These are phyloP conservation scores for Davidsoniella eucalypti DNA, from an alignment of 2,329 filamentous ascomycete genomes.

Conservation along the genomic window DNA sequence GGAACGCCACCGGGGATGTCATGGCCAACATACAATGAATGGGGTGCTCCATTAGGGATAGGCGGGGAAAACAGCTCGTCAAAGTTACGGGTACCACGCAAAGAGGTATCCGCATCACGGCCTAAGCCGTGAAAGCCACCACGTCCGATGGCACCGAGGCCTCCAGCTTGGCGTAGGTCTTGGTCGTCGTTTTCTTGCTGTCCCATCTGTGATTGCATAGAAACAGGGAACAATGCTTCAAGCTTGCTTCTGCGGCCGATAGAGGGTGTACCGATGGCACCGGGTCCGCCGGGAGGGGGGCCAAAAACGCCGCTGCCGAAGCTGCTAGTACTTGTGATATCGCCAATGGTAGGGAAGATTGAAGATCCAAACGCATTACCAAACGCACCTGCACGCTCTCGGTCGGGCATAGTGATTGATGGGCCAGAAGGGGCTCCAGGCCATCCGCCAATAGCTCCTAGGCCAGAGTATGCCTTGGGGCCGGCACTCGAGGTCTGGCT, in stretches of 20 bases:
- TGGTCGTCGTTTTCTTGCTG: constrained; percentile 51
- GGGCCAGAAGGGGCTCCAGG: constrained; percentile 37
- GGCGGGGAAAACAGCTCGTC: constrained; percentile 34
- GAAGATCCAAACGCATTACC: constrained; percentile 57
- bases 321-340: constrained; percentile 52
- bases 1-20: constrained; percentile 15
- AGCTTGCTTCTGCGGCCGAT: constrained; percentile 67
- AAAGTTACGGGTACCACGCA: constrained; percentile 37
- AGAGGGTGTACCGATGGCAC: constrained; percentile 41
- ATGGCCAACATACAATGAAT: constrained; percentile 18
- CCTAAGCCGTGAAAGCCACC: constrained; percentile 36
- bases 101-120: constrained; percentile 43
- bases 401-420: constrained; percentile 51
- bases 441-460: constrained; percentile 48
- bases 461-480: constrained; percentile 51
- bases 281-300: constrained; percentile 30
- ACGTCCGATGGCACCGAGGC: constrained; percentile 51
- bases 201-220: constrained; percentile 87
- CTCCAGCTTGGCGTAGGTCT: constrained; percentile 43
- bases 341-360: constrained; percentile 60
- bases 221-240: constrained; percentile 69
- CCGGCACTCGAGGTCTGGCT: constrained; percentile 86
- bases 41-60: constrained; percentile 15
- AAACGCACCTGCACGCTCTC: constrained; percentile 37
- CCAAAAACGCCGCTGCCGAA: constrained; percentile 57